Evolutionary conservation across 306 rosid species (phyloP).

Genomic region (Rosa lucieae): DNA sequence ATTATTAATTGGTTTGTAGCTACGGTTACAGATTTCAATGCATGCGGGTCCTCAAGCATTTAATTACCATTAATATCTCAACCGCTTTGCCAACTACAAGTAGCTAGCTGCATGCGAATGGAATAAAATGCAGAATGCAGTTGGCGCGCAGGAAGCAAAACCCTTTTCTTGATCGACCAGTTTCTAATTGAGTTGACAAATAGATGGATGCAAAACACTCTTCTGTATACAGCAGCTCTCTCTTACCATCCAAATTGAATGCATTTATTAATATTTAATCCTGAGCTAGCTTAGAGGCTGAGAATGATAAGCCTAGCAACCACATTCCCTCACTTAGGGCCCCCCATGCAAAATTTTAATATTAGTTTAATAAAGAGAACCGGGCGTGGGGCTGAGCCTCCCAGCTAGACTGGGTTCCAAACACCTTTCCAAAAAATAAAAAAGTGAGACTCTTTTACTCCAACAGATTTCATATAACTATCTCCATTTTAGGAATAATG

Average conservation of each 20-base stretch:
- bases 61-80: conserved; percentile 1
- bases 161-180: neutral
- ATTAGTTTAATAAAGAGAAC: no score
- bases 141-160: neutral
- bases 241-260: neutral
- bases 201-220: neutral
- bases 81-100: neutral
- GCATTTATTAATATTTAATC: neutral
- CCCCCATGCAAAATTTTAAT: no score
- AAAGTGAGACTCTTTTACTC: no score
- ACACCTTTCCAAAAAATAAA: no score
- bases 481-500: no score
- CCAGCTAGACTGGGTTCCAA: no score
- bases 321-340: no score
- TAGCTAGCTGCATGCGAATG: neutral
- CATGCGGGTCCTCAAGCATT: neutral
- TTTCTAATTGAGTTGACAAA: neutral
- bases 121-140: conserved; percentile 8
- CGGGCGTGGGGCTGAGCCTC: no score
- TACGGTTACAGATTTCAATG: neutral
- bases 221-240: neutral
- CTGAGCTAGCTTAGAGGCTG: neutral
- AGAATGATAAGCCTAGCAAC: no score
- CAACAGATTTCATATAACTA: no score
- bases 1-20: neutral